phyloP scores from a whole-genome alignment of 768 basidiomycete species.

The Lentinula aciculospora region DNA sequence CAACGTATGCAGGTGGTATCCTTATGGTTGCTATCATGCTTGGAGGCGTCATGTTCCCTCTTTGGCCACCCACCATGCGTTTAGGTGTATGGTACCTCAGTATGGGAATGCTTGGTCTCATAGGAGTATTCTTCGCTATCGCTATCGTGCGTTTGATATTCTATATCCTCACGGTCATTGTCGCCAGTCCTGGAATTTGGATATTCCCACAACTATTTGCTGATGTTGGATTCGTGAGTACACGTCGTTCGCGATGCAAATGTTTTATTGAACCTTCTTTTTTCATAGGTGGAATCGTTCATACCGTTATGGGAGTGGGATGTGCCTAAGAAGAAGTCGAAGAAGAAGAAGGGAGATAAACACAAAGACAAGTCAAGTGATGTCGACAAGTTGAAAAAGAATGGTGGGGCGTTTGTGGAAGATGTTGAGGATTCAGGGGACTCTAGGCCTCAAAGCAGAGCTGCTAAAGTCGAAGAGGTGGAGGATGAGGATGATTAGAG shows the following conservation, averaged over 20 bases:
- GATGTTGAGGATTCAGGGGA: slow-evolving; percentile 37
- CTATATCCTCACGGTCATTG: slow-evolving; percentile 87
- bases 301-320: slow-evolving; percentile 98
- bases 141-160: slow-evolving; percentile 90
- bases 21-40: slow-evolving; percentile 93
- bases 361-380: slow-evolving; percentile 26
- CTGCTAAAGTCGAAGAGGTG: slow-evolving; percentile 43
- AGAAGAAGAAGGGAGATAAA: slow-evolving; percentile 62
- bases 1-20: slow-evolving; percentile 84
- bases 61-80: slow-evolving; percentile 93
- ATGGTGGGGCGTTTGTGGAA: slow-evolving; percentile 30
- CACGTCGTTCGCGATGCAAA: background rate
- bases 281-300: slow-evolving; percentile 87
- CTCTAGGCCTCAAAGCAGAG: slow-evolving; percentile 35
- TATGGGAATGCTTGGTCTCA: slow-evolving; percentile 79
- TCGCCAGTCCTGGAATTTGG: slow-evolving; percentile 91
- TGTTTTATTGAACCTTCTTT: background rate
- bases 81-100: slow-evolving; percentile 95
- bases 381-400: slow-evolving; percentile 37
- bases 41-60: slow-evolving; percentile 97
- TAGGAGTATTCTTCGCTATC: slow-evolving; percentile 86
- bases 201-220: slow-evolving; percentile 98
- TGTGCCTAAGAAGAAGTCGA: slow-evolving; percentile 61
- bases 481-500: slow-evolving; percentile 32
- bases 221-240: slow-evolving; percentile 94